phyloP scores from a whole-genome alignment of 805 yeast genomes.

The Saccharomycopsis vini region DNA sequence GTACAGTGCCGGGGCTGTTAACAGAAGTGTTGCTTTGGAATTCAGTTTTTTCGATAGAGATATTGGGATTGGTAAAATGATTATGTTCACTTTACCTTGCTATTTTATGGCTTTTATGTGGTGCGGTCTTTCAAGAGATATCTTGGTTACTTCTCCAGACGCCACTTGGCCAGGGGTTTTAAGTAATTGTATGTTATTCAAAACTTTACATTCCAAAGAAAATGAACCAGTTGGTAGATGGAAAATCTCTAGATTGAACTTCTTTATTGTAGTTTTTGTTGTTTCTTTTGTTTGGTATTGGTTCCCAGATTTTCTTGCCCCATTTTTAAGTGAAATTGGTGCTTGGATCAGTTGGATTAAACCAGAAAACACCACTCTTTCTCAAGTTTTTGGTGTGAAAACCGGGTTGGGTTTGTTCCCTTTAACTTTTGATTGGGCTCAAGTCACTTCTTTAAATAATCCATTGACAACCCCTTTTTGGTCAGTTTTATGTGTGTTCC shows the following conservation, averaged over 20 bases:
- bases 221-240: slow-evolving; percentile 29
- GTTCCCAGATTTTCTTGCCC: slow-evolving; percentile 53
- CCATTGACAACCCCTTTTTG: slow-evolving; percentile 54
- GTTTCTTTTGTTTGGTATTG: slow-evolving; percentile 43
- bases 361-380: slow-evolving; percentile 44
- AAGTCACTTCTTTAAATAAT: slow-evolving; percentile 38
- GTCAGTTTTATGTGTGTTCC: slow-evolving; percentile 33
- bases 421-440: slow-evolving; percentile 50
- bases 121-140: not conserved
- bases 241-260: slow-evolving; percentile 43
- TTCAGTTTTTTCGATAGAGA: not conserved
- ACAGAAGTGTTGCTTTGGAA: not conserved
- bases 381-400: slow-evolving; percentile 53
- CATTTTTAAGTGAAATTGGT: slow-evolving; percentile 44
- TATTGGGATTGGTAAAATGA: not conserved
- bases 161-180: not conserved
- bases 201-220: not conserved
- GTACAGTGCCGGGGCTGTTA: not conserved
- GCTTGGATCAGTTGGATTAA: slow-evolving; percentile 59
- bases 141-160: not conserved
- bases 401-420: slow-evolving; percentile 50
- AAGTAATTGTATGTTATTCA: not conserved
- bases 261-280: slow-evolving; percentile 35
- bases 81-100: not conserved
- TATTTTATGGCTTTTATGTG: not conserved